These are phyloP conservation scores for Herpetomonas samuelpessoai DNA, from an alignment of 208 protist species.

Conservation along the genomic window DNA sequence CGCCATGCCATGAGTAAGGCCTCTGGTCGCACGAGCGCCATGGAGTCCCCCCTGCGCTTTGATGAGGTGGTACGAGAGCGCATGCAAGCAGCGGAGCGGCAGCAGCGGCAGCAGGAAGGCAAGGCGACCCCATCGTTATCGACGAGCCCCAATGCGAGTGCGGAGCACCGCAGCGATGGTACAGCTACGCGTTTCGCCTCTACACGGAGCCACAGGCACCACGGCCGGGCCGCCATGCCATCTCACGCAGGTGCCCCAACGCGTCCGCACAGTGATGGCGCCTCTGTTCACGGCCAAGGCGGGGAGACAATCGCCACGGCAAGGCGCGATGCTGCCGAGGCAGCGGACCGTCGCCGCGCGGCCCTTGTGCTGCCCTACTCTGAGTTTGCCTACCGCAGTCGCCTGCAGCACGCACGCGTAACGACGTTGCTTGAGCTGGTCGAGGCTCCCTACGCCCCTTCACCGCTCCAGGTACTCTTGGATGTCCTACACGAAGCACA, in stretches of 20 bases:
- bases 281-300: no score
- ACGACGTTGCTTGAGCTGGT: constrained; percentile 41
- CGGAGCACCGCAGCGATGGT: no score
- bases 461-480: constrained; percentile 46
- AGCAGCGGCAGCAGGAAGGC: background rate
- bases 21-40: background rate
- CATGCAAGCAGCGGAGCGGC: background rate
- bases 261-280: no score
- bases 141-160: no score
- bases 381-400: constrained; percentile 51
- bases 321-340: no score
- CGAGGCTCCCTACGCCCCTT: constrained; percentile 56
- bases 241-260: no score
- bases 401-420: constrained; percentile 43
- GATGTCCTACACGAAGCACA: constrained; percentile 30
- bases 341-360: no score
- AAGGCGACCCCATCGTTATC: no score
- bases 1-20: background rate
- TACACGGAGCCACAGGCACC: no score
- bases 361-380: constrained; percentile 20
- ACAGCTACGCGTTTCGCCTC: no score
- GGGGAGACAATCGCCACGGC: no score
- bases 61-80: background rate
- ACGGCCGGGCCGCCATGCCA: no score
- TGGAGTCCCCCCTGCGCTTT: background rate